Conservation (phyloP, 202 grass and related monocot species). For the Bolboschoenoplectus hybrid region DNA sequence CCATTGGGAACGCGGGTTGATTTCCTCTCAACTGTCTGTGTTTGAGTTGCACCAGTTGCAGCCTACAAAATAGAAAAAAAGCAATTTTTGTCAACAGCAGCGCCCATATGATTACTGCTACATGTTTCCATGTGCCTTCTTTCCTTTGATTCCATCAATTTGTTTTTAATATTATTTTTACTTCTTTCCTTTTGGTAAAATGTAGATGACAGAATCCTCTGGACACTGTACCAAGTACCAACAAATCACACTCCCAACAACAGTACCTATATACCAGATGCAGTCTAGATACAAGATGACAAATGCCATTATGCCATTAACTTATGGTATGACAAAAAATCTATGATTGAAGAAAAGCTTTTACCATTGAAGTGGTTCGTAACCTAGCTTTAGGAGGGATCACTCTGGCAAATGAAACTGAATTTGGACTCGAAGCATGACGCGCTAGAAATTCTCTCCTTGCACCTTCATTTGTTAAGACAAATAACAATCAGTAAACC, state of each 20-base stretch:
- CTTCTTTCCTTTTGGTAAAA: background rate
- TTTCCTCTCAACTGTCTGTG: conserved; percentile 34
- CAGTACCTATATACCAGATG: background rate
- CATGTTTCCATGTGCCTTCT: background rate
- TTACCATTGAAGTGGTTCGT: conserved; percentile 22
- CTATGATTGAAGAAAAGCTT: background rate
- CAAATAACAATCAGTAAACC: background rate
- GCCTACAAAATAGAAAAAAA: conserved; percentile 2
- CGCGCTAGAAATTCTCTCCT: conserved; percentile 2
- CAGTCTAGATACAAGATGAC: background rate
- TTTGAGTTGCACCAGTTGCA: conserved; percentile 36
- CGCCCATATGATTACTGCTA: background rate
- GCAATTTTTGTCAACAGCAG: conserved; percentile 9
- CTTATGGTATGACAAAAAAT: background rate
- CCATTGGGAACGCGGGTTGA: conserved; percentile 39
- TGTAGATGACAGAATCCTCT: background rate
- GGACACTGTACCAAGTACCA: background rate
- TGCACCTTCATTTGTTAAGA: conserved; percentile 23
- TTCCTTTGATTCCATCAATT: background rate
- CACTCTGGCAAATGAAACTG: conserved; percentile 22
- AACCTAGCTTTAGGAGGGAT: conserved; percentile 42
- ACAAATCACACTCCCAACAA: background rate
- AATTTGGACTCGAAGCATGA: conserved; percentile 20
- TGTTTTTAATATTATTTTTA: background rate
- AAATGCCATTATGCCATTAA: background rate